These are phyloP conservation scores for Scleromitrula shiraiana DNA, from an alignment of 2,329 filamentous ascomycete species.

Conservation along the genomic window DNA sequence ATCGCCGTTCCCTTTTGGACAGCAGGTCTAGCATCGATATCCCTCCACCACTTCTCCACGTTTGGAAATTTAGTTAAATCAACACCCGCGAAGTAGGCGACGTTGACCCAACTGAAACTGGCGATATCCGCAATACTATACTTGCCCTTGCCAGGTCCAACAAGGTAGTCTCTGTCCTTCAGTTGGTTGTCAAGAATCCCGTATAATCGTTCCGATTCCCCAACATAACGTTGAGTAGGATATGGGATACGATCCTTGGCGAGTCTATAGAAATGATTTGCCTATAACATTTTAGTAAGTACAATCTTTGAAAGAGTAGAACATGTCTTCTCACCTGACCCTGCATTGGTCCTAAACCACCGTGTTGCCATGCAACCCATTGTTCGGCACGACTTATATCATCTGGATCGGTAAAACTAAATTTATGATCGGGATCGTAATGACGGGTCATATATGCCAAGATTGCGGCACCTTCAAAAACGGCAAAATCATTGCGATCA, in stretches of 20 bases:
- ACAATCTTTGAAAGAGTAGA: conserved; percentile 34
- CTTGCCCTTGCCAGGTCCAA: conserved; percentile 45
- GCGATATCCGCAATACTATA: conserved; percentile 66
- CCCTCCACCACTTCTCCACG: conserved; percentile 59
- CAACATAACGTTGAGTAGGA: conserved; percentile 64
- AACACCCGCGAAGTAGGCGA: conserved; percentile 50
- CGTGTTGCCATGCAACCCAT: conserved; percentile 56
- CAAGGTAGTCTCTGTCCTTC: conserved; percentile 40
- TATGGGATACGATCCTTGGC: conserved; percentile 64
- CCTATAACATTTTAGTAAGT: conserved; percentile 40
- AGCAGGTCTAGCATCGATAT: conserved; percentile 49
- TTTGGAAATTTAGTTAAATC: conserved; percentile 58
- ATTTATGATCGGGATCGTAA: conserved; percentile 62
- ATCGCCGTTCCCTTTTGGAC: conserved; percentile 57
- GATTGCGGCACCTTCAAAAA: conserved; percentile 71
- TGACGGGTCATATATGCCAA: conserved; percentile 64
- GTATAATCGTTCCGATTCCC: conserved; percentile 68
- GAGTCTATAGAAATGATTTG: conserved; percentile 64
- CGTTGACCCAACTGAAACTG: conserved; percentile 60
- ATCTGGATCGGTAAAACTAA: conserved; percentile 49
- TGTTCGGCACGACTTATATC: conserved; percentile 42
- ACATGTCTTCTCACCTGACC: not conserved
- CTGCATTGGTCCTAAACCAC: conserved; percentile 8
- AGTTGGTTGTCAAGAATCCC: conserved; percentile 63
- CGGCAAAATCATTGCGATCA: conserved; percentile 49